phyloP scores from a whole-genome alignment of 2,329 filamentous ascomycete genomes.

The Metarhizium robertsii region DNA sequence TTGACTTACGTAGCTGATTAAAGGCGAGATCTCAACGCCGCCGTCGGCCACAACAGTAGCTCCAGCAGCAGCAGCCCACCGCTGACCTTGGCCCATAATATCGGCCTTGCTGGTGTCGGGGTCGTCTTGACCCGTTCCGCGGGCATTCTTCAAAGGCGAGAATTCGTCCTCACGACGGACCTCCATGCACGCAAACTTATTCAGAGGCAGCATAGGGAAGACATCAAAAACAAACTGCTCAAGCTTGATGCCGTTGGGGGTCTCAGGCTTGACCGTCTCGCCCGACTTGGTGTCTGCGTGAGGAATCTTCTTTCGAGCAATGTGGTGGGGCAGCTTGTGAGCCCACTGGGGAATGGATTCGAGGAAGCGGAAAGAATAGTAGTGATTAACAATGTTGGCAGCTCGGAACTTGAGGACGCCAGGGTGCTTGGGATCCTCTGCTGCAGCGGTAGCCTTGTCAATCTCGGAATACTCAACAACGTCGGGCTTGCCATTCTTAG shows the following conservation, averaged over 20 bases:
- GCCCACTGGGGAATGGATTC: constrained; percentile 83
- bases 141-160: constrained; percentile 87
- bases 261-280: constrained; percentile 78
- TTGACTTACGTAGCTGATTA: constrained; percentile 86
- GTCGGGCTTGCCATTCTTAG: constrained; percentile 92
- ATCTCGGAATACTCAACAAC: constrained; percentile 99
- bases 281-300: constrained; percentile 68
- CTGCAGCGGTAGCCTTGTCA: constrained; percentile 77
- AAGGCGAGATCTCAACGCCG: constrained; percentile 83
- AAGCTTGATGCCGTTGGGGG: constrained; percentile 96
- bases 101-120: constrained; percentile 86
- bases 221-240: constrained; percentile 99
- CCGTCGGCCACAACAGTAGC: constrained; percentile 58
- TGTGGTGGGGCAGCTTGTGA: constrained; percentile 83
- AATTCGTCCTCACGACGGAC: constrained; percentile 97
- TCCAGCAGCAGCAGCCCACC: constrained; percentile 76
- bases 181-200: constrained; percentile 92
- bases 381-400: constrained; percentile 99
- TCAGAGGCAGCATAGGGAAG: constrained; percentile 78
- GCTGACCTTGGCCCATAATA: constrained; percentile 81
- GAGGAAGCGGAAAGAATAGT: constrained; percentile 92
- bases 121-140: constrained; percentile 82
- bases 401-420: constrained; percentile 89
- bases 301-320: constrained; percentile 98
- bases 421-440: constrained; percentile 70